Evolutionary conservation across 2,329 filamentous ascomycete species (phyloP).

Genomic region (Ceratocystis lukuohia): DNA sequence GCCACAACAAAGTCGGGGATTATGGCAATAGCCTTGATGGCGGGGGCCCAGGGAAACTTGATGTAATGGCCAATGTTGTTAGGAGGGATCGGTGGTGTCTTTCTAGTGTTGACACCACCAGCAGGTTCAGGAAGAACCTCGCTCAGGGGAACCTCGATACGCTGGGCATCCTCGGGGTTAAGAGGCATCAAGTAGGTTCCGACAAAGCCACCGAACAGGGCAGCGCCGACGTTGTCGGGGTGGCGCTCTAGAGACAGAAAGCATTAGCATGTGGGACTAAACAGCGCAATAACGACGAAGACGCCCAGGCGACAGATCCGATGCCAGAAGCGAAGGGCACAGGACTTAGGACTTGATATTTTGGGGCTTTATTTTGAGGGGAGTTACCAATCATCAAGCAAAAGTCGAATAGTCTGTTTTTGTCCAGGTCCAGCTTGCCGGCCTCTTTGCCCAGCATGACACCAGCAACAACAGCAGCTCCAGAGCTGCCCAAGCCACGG

Average conservation of each 20-base stretch:
- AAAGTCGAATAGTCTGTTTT: conserved; percentile 81
- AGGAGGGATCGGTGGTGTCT: conserved; percentile 77
- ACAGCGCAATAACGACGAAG: background rate
- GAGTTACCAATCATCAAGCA: conserved; percentile 81
- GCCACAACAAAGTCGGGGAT: conserved; percentile 92
- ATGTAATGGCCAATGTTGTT: conserved; percentile 89
- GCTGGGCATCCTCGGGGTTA: conserved; percentile 72
- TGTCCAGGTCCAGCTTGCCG: conserved; percentile 60
- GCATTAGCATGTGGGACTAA: background rate
- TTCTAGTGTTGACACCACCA: conserved; percentile 80
- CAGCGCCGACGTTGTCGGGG: conserved; percentile 88
- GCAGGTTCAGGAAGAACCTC: conserved; percentile 86
- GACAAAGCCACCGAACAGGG: conserved; percentile 90
- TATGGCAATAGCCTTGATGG: conserved; percentile 94
- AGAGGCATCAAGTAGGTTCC: conserved; percentile 93
- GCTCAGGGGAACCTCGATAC: conserved; percentile 84
- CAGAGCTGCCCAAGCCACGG: conserved; percentile 84
- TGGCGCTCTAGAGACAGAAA: conserved; percentile 49
- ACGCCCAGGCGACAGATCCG: background rate
- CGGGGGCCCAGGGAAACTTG: conserved; percentile 82
- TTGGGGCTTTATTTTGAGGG: background rate
- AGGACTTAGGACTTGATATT: background rate
- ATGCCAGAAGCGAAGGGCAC: background rate
- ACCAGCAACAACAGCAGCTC: conserved; percentile 86
- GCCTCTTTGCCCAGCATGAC: conserved; percentile 88